Conservation (phyloP, 1,284 basidiomycete genomes). For the Apiotrichum laibachii region DNA sequence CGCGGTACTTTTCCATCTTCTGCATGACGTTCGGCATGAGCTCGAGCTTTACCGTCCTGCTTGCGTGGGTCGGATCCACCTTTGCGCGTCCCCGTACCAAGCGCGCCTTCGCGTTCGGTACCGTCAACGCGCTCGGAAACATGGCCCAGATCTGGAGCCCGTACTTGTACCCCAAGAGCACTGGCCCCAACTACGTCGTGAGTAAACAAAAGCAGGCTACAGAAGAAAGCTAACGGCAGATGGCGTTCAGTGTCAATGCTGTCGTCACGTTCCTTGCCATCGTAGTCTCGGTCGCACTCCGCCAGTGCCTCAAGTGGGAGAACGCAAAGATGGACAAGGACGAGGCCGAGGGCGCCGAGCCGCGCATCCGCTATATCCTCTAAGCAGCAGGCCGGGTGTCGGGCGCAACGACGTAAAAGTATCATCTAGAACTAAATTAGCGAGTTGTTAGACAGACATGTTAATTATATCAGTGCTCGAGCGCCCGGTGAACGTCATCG, state of each 20-base stretch:
- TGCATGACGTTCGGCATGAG: slow-evolving; percentile 36
- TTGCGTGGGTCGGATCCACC: slow-evolving; percentile 39
- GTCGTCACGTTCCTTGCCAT: slow-evolving; percentile 31
- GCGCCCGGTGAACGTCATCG: no score
- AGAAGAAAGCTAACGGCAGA: no score
- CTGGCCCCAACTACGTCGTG: slow-evolving; percentile 28
- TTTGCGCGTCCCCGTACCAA: slow-evolving; percentile 40
- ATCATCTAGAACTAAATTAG: no score
- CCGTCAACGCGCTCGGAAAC: slow-evolving; percentile 37
- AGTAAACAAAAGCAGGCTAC: no score
- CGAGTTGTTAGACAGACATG: no score
- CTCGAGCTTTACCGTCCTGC: slow-evolving; percentile 36
- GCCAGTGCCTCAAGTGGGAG: slow-evolving; percentile 28
- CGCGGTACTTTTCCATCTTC: slow-evolving; percentile 36
- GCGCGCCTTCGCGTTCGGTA: slow-evolving; percentile 40
- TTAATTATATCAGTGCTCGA: no score
- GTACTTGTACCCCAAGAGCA: slow-evolving; percentile 34
- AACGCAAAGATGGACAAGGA: slow-evolving; percentile 16
- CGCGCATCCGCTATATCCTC: slow-evolving; percentile 6
- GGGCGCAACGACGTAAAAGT: no score
- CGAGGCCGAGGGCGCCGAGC: slow-evolving; percentile 1
- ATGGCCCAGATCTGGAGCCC: slow-evolving; percentile 43
- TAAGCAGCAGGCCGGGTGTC: background rate
- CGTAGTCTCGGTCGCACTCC: slow-evolving; percentile 26
- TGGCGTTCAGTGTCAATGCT: slow-evolving; percentile 36